Percentiles rank a stretch among this genome's conserved stretches.
Evolutionary conservation across 768 basidiomycete species (phyloP).

Genomic region (Russula sp.): DNA sequence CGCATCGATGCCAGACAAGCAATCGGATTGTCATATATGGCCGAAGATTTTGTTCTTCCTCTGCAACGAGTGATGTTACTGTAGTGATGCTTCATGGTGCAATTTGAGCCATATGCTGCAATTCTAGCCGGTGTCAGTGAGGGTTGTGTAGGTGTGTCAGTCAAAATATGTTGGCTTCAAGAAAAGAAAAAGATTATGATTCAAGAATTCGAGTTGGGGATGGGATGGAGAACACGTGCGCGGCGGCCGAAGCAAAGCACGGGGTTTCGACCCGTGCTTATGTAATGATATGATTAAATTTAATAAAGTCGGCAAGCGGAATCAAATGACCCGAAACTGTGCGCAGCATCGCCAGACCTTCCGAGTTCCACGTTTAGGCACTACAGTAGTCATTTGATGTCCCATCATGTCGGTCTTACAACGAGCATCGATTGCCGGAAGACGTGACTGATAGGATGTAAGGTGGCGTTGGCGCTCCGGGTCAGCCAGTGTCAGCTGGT

Average conservation of each 20-base stretch:
- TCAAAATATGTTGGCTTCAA: not conserved
- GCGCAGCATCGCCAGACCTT: not conserved
- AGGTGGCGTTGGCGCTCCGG: not conserved
- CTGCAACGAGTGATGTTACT: not conserved
- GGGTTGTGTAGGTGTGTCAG: not conserved
- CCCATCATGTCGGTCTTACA: not conserved
- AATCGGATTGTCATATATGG: not conserved
- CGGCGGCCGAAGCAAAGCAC: not conserved
- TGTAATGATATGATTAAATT: not conserved
- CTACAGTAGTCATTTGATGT: not conserved
- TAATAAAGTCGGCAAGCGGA: no score
- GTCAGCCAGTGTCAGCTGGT: no score
- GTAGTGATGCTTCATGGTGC: not conserved
- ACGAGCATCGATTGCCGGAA: not conserved
- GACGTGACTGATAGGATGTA: not conserved
- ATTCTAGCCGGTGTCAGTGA: not conserved
- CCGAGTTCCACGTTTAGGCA: not conserved
- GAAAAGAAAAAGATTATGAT: not conserved
- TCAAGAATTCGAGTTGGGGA: not conserved
- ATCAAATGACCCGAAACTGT: no score
- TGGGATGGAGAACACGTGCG: not conserved
- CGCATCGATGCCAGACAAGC: not conserved
- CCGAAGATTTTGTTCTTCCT: not conserved
- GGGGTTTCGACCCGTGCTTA: not conserved
- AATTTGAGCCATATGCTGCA: not conserved